A percentile compares a stretch with the other conserved stretches of the same genome.
phyloP scores from a whole-genome alignment of 2,329 filamentous ascomycete genomes.

The Penicillium sp. region DNA sequence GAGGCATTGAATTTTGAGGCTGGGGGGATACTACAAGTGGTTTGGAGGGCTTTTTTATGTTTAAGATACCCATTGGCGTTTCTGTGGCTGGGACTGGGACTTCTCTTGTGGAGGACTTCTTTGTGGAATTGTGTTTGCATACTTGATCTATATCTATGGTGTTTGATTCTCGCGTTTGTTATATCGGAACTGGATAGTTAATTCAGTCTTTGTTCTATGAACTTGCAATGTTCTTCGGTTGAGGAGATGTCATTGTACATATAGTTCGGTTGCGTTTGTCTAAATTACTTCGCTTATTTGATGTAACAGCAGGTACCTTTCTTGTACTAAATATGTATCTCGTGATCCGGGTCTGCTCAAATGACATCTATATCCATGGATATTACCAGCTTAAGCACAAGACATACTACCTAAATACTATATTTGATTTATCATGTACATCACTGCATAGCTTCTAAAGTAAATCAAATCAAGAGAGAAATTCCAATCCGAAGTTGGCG shows the following conservation, averaged over 20 bases:
- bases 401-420: neutral
- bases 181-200: neutral
- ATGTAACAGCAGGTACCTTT: too few species aligned
- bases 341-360: neutral
- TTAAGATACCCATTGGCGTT: constrained; percentile 17
- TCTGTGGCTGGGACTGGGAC: neutral
- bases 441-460: constrained; percentile 2
- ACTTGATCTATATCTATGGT: neutral
- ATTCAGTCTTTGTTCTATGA: neutral
- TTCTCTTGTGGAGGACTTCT: neutral
- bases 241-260: too few species aligned
- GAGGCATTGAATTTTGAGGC: neutral
- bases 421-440: constrained; percentile 13
- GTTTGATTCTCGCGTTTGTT: neutral
- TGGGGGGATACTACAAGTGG: too few species aligned
- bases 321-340: neutral
- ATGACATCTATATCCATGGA: neutral
- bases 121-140: neutral
- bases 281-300: neutral
- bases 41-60: constrained; percentile 3
- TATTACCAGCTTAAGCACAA: neutral
- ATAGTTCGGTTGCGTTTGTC: neutral
- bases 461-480: neutral
- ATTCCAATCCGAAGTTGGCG: neutral
- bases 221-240: neutral